phyloP scores from a whole-genome alignment of 306 rosid species.

The Rosa lucieae region DNA sequence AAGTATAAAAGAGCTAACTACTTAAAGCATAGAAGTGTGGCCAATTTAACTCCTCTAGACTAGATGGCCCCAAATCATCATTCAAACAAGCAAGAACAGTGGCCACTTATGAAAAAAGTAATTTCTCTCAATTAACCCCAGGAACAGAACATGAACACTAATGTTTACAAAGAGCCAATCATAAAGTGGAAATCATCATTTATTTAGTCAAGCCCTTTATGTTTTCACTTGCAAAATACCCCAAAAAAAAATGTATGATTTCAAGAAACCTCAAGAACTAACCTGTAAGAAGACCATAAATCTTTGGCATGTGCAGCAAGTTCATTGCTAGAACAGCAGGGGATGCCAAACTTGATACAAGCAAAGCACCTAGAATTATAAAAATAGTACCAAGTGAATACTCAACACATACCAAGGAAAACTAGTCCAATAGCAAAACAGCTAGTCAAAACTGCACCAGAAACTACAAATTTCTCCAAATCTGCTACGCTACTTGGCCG shows the following conservation, averaged over 20 bases:
- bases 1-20: not conserved
- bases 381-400: not conserved
- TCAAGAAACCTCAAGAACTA: conserved; percentile 19
- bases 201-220: not conserved
- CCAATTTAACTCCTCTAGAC: not conserved
- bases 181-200: not conserved
- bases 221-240: not conserved
- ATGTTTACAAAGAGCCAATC: not conserved
- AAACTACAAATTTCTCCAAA: not conserved
- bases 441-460: not conserved
- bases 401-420: not conserved
- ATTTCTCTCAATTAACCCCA: not conserved
- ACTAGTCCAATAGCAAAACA: not conserved
- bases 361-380: conserved; percentile 57
- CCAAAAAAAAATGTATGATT: not conserved
- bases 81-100: not conserved
- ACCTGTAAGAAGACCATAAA: conserved; percentile 70
- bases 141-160: not conserved
- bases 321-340: conserved; percentile 53
- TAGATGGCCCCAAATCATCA: not conserved
- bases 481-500: not conserved
- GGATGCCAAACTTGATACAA: conserved; percentile 64
- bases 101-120: not conserved
- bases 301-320: conserved; percentile 74
- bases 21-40: not conserved